A percentile compares a stretch with the other conserved stretches of the same genome.
Conservation (phyloP, 164 flowering plant species). For the Vitis vinifera region ASM3070453v1 NC_081814.1:22786001-22786500, state of each 20-base stretch:
- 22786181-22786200: constrained; percentile 29
- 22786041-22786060: constrained; percentile 48
- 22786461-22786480: constrained; percentile 12
- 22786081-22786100: constrained; percentile 21
- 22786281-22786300: constrained; percentile 40
- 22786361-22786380: constrained; percentile 24
- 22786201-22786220: constrained; percentile 35
- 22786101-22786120: constrained; percentile 22
- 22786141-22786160: constrained; percentile 10
- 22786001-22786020: constrained; percentile 67
- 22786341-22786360: constrained; percentile 5
- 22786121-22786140: constrained; percentile 36
- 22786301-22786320: constrained; percentile 38
- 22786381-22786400: constrained; percentile 46
- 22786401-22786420: constrained; percentile 45
- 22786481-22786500: background rate
- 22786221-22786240: constrained; percentile 9
- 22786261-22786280: constrained; percentile 52
- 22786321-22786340: constrained; percentile 48
- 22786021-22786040: constrained; percentile 62
- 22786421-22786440: constrained; percentile 38
- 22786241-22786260: constrained; percentile 14
- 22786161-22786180: constrained; percentile 41
- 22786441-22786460: constrained; percentile 34
- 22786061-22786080: constrained; percentile 4